phyloP scores from a whole-genome alignment of 257 asterid genomes.

The Echium plantagineum region DNA sequence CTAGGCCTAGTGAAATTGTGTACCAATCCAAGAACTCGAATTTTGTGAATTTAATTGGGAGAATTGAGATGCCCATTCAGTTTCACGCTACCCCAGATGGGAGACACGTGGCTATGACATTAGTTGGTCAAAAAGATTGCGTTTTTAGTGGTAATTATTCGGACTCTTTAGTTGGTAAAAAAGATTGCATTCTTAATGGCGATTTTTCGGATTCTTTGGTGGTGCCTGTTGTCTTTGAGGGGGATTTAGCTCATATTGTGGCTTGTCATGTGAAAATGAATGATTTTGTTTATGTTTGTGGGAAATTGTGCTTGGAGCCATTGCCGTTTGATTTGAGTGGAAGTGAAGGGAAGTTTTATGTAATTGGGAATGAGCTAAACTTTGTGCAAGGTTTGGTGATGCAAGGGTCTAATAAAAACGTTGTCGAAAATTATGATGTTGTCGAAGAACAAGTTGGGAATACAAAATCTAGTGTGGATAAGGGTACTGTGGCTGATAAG shows the following conservation, averaged over 20 bases:
- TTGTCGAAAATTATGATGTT: not conserved
- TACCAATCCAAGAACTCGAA: constrained; percentile 56
- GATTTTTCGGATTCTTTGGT: constrained; percentile 5
- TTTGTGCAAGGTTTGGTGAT: constrained; percentile 46
- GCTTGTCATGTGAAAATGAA: constrained; percentile 57
- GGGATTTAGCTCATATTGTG: constrained; percentile 60
- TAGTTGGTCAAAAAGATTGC: constrained; percentile 30
- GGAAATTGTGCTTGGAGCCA: constrained; percentile 48
- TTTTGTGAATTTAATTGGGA: constrained; percentile 60
- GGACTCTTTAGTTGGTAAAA: constrained; percentile 19
- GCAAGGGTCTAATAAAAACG: not conserved
- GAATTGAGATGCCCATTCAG: constrained; percentile 39
- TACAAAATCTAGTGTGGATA: constrained; percentile 14
- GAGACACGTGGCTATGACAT: constrained; percentile 39
- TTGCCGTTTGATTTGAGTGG: constrained; percentile 24
- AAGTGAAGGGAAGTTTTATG: constrained; percentile 36
- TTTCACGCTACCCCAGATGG: constrained; percentile 43
- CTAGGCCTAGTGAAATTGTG: constrained; percentile 55
- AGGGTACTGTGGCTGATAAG: constrained; percentile 3
- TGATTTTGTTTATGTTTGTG: constrained; percentile 52
- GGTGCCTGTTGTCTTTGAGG: constrained; percentile 70
- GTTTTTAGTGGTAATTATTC: not conserved
- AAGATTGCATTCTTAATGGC: constrained; percentile 6
- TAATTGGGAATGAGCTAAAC: constrained; percentile 50
- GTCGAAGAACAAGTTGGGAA: constrained; percentile 4